Evolutionary conservation across 2,329 filamentous ascomycete genomes (phyloP), one percentile per base, ranked within the genome.

Genomic region (Penicillium sp.): DNA sequence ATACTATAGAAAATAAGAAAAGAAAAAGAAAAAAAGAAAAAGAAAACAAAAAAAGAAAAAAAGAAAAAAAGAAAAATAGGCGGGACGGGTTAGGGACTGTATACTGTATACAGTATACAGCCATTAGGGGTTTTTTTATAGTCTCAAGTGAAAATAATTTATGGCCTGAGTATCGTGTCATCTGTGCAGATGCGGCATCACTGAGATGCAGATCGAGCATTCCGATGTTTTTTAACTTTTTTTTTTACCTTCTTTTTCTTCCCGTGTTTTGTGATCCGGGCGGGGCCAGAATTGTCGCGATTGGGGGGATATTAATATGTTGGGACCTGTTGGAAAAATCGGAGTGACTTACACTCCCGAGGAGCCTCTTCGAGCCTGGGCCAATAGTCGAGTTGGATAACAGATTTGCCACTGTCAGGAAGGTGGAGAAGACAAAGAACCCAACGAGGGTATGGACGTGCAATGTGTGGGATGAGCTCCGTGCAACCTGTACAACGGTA

Each of bases 371-470:
- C 3, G 8, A 45, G 19, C 19, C 49, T 41, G 23, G 49, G 17
- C 41, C 48, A 56, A 51, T 51, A 6, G n/a, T 33, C 12, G n/a
- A 31, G 5, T 54, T 59, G 41, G 33, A 55, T 36, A n/a, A 43
- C 41, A 41, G 47, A 31, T 55, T 66, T 60, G 61, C 60, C 64
- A 65, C 59, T 43, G 45, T 57, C 54, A 57, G 57, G 59, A 49
- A 9, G 50, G 48, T 27, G 53, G 47, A 51, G 35, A 58, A 41
- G 43, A 39, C 36, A 9, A 35, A 33, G 31, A 6, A 3, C 33
- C 33, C 2, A 38, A 38, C n/a, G 15, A n/a, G 36, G 21, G 39
- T 42, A 6, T 39, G 8, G 9, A 38, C 7, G 13, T 23, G 6
- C 19, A 39, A n/a, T 19, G 6, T 29, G 31, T 35, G 29, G 42